Conservation (phyloP, 208 protist species). For the Crithidia mellificae region DNA sequence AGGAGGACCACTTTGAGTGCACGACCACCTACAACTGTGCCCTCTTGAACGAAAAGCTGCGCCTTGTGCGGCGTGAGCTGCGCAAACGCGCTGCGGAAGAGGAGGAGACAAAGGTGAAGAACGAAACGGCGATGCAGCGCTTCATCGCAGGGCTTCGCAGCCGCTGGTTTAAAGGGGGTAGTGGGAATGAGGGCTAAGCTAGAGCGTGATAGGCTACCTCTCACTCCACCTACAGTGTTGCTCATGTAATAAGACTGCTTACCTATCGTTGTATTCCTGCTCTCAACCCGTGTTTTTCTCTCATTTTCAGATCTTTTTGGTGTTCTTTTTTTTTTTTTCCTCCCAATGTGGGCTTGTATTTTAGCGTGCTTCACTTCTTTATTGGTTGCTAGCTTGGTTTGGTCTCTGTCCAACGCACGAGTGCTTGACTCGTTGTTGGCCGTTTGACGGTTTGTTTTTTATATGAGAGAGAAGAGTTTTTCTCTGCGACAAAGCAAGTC, state of each 20-base stretch:
- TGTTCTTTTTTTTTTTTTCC: background rate
- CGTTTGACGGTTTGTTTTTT: background rate
- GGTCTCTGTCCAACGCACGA: background rate
- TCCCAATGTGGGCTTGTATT: background rate
- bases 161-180: slow-evolving; percentile 36
- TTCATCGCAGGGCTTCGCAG: slow-evolving; percentile 31
- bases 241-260: no score
- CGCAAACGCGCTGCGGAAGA: slow-evolving; percentile 69
- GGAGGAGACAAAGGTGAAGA: slow-evolving; percentile 26
- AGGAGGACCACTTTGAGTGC: slow-evolving; percentile 82
- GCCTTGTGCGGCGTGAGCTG: slow-evolving; percentile 68
- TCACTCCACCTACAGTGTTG: background rate
- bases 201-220: no score
- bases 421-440: background rate
- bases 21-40: slow-evolving; percentile 83
- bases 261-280: no score
- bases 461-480: no score
- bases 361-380: background rate
- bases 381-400: background rate
- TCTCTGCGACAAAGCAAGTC: no score
- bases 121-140: slow-evolving; percentile 36
- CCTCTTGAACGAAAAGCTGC: slow-evolving; percentile 84
- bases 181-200: background rate
- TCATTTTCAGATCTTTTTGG: background rate
- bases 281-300: background rate